phyloP scores from a whole-genome alignment of 768 basidiomycete genomes.

The Tulasnella sp. region DNA sequence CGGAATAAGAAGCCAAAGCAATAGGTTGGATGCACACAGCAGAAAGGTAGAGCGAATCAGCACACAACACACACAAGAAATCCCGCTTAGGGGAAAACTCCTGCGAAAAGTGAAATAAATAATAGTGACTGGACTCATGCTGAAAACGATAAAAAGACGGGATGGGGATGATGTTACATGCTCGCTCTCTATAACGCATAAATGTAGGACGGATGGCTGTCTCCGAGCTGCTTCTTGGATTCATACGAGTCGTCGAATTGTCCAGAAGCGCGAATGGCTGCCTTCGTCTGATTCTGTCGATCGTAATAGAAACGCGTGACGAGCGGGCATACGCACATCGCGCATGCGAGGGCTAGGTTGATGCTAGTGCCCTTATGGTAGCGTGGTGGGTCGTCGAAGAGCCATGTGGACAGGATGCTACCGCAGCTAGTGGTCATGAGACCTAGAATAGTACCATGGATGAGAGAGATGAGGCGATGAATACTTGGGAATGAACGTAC shows the following conservation, averaged over 20 bases:
- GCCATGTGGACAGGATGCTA: slow-evolving; percentile 5
- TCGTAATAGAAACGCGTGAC: background rate
- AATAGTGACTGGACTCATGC: too few relatives aligned
- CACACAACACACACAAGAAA: too few relatives aligned
- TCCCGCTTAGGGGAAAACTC: too few relatives aligned
- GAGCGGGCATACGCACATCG: background rate
- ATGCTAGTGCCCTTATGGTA: background rate
- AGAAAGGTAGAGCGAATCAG: too few relatives aligned
- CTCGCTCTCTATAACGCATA: too few relatives aligned
- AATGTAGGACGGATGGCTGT: background rate
- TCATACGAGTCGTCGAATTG: background rate
- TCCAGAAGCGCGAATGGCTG: background rate
- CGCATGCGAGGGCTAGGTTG: slow-evolving; percentile 10
- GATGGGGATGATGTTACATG: too few relatives aligned
- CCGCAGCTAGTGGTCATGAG: background rate
- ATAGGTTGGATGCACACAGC: too few relatives aligned
- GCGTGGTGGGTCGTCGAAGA: slow-evolving; percentile 3
- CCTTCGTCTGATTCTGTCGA: background rate
- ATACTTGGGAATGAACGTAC: slow-evolving; percentile 25
- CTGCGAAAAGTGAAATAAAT: too few relatives aligned
- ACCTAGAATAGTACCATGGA: background rate
- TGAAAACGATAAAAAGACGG: too few relatives aligned
- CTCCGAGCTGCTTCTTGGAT: background rate
- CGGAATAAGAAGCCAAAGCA: too few relatives aligned
- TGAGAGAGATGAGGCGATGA: background rate